Percentiles rank a stretch among this genome's conserved stretches.
Conservation (phyloP, 1,284 basidiomycete species). For the Trametes polyzona region DNA sequence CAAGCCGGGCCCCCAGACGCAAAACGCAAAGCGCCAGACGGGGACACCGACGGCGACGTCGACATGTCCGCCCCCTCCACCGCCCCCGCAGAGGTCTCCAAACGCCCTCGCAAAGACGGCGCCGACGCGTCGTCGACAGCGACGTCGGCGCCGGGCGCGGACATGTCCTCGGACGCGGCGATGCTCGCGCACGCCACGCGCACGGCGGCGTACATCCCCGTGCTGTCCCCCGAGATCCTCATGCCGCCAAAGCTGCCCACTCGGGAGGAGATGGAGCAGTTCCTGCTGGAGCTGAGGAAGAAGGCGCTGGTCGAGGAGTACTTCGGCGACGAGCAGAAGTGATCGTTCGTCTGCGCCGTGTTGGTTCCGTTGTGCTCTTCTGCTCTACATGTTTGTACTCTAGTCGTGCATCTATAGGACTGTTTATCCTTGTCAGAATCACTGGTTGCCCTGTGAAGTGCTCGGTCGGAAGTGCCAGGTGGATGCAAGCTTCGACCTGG, state of each 20-base stretch:
- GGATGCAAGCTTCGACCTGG: not conserved
- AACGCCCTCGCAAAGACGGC: slow-evolving; percentile 44
- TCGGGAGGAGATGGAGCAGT: slow-evolving; percentile 78
- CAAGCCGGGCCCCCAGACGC: slow-evolving; percentile 33
- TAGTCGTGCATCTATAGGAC: not conserved
- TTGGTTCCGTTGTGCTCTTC: not conserved
- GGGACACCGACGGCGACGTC: slow-evolving; percentile 42
- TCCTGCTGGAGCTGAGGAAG: slow-evolving; percentile 81
- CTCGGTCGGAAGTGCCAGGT: no score
- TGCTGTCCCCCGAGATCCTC: slow-evolving; percentile 75
- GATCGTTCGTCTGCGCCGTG: not conserved
- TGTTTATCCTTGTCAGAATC: not conserved
- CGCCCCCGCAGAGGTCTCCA: slow-evolving; percentile 42
- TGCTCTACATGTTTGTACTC: not conserved
- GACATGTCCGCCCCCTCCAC: slow-evolving; percentile 43
- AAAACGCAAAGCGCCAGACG: slow-evolving; percentile 56
- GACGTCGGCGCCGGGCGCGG: slow-evolving; percentile 4
- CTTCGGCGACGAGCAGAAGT: slow-evolving; percentile 44
- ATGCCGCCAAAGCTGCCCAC: slow-evolving; percentile 77
- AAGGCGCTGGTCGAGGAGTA: slow-evolving; percentile 85
- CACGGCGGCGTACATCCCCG: slow-evolving; percentile 74
- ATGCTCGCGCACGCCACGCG: slow-evolving; percentile 55
- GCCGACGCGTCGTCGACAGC: slow-evolving; percentile 14
- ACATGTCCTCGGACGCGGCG: slow-evolving; percentile 36
- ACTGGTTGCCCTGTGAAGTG: not conserved